Evolutionary conservation across 192 early-diverging fungal genomes (phyloP), one percentile per base, ranked within the genome.

Genomic region (Coemansia sp.): DNA sequence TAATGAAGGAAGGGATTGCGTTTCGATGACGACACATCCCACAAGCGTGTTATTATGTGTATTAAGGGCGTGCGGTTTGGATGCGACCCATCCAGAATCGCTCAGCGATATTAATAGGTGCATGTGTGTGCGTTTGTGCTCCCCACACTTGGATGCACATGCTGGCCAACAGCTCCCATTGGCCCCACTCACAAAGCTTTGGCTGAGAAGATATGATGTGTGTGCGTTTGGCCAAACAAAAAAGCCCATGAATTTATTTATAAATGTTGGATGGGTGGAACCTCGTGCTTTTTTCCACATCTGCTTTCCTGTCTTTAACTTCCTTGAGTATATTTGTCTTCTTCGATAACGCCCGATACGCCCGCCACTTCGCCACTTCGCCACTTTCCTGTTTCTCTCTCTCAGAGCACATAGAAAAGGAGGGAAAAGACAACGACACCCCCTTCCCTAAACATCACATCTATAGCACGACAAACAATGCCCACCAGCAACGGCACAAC

Each of bases 391-490:
- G n/a, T n/a, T n/a, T n/a, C n/a, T n/a, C n/a, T n/a, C n/a, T n/a
- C n/a, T n/a, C n/a, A n/a, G n/a, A n/a, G n/a, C n/a, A n/a, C n/a
- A n/a, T n/a, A n/a, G n/a, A n/a, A n/a, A n/a, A n/a, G n/a, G n/a
- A n/a, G n/a, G n/a, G n/a, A n/a, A n/a, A n/a, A n/a, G n/a, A n/a
- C n/a, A n/a, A n/a, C n/a, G n/a, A n/a, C n/a, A n/a, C n/a, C n/a
- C n/a, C n/a, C n/a, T n/a, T n/a, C n/a, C n/a, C n/a, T n/a, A n/a
- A n/a, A n/a, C n/a, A n/a, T n/a, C n/a, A n/a, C n/a, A n/a, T n/a
- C n/a, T n/a, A 35, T 35, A 35, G 34, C 34, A 35, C 34, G 40
- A 10, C 4, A 31, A 30, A 73, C 43, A 31, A 73, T 73, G 71
- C 56, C 71, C 25, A 18, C 60, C 4, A 63, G 55, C 45, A 34